phyloP scores from a whole-genome alignment of 2,329 filamentous ascomycete species.

The Aspergillus aculeatus region DNA sequence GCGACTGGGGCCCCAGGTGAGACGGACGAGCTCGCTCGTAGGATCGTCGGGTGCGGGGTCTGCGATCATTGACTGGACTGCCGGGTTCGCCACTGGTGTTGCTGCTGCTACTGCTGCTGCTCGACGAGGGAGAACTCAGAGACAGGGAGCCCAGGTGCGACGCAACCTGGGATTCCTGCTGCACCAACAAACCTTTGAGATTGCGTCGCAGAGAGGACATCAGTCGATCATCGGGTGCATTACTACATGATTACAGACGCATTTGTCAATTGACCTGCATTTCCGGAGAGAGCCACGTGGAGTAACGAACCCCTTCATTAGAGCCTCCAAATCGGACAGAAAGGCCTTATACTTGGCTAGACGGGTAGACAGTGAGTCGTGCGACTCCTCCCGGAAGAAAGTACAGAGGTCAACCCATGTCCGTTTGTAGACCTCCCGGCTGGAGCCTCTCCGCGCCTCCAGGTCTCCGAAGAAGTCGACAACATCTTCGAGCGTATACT shows the following conservation, averaged over 20 bases:
- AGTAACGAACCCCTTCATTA: slow-evolving; percentile 49
- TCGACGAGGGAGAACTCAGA: slow-evolving; percentile 27
- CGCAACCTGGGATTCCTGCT: slow-evolving; percentile 31
- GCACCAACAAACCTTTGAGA: slow-evolving; percentile 28
- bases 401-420: slow-evolving; percentile 53
- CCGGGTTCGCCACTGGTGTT: slow-evolving; percentile 27
- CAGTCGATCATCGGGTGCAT: slow-evolving; percentile 24
- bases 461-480: slow-evolving; percentile 46
- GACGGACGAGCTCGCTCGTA: slow-evolving; percentile 36
- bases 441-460: slow-evolving; percentile 28
- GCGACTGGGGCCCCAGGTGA: slow-evolving; percentile 26
- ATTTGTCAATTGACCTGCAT: slow-evolving; percentile 11
- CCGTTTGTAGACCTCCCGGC: slow-evolving; percentile 43
- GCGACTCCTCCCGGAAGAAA: slow-evolving; percentile 48
- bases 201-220: slow-evolving; percentile 27
- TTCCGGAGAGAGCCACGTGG: neutral
- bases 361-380: slow-evolving; percentile 47
- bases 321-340: slow-evolving; percentile 45
- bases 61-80: slow-evolving; percentile 29
- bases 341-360: slow-evolving; percentile 53
- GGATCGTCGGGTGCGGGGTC: slow-evolving; percentile 33
- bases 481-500: slow-evolving; percentile 53
- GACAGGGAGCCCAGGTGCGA: slow-evolving; percentile 27
- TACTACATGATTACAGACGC: slow-evolving; percentile 18
- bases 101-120: slow-evolving; percentile 20